Base-by-base conservation (phyloP, 305 asterid genomes). In the Striga hermonthica region DNA sequence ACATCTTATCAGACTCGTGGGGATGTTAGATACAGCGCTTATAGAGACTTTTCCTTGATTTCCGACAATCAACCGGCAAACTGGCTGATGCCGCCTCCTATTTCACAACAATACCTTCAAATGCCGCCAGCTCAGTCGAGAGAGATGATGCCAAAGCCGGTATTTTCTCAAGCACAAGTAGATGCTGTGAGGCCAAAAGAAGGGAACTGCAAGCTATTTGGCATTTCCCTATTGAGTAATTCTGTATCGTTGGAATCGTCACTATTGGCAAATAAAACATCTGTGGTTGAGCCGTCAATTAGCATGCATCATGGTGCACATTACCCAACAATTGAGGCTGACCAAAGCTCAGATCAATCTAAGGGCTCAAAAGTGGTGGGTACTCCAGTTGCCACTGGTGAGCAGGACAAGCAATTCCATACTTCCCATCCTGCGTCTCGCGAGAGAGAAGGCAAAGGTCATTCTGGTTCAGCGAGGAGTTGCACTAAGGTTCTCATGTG, bases 141-240 rank as follows among this genome's bases (percentile, higher is more conserved):
- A 72, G 97, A 83, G 41, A 13, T 65, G 72, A 72, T 64, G 70
- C 81, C 85, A 0, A 80, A 77, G 70, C 76, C 82, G 60, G 48
- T 60, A 49, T 72, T 64, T 68, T 69, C 53, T 13, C 83, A 75
- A 47, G 80, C 76, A 44, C 81, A 71, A 3, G 31, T 22, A 6
- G 85, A 84, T 58, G 69, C 71, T 8, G 59, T 71, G 53, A 88
- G 82, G 68, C 84, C 86, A 6, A 86, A 78, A 69, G 91, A 86
- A 34, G 86, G 84, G 72, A 86, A 78, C 72, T 90, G 89, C 81
- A 92, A 84, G 79, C 82, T 92, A 69, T 92, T 92, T 52, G 98
- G 97, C 64, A 78, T 89, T 63, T 84, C 95, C 50, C 95, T 90
- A 63, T 52, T 41, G 39, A 79, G 82, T 69, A 83, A 70, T 48